These are phyloP conservation scores for Verticillium albo-atrum DNA, from an alignment of 2,329 filamentous ascomycete genomes.

Conservation along the genomic window DNA sequence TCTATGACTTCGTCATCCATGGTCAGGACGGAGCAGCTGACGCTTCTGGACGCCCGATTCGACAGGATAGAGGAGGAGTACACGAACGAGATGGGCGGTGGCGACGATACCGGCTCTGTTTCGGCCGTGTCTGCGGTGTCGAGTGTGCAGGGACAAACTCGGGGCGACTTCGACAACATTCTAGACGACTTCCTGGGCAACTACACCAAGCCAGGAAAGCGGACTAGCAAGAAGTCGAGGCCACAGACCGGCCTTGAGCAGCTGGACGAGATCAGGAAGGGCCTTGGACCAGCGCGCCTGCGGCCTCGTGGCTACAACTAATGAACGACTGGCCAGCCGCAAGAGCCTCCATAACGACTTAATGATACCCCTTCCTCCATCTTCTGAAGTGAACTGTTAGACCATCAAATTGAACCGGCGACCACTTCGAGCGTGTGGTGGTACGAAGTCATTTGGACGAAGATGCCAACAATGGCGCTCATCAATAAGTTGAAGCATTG, in stretches of 20 bases:
- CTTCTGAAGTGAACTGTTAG: not conserved
- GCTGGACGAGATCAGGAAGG: slow-evolving; percentile 82
- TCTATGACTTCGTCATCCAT: slow-evolving; percentile 90
- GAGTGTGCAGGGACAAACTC: slow-evolving; percentile 62
- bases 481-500: not conserved
- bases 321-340: not conserved
- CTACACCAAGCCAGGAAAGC: slow-evolving; percentile 68
- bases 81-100: slow-evolving; percentile 40
- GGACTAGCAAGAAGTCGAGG: slow-evolving; percentile 73
- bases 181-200: slow-evolving; percentile 88
- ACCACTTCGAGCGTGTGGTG: too few species aligned
- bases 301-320: slow-evolving; percentile 10
- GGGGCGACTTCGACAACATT: slow-evolving; percentile 80
- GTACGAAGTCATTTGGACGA: too few species aligned
- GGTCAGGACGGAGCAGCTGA: slow-evolving; percentile 81
- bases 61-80: slow-evolving; percentile 85
- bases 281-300: slow-evolving; percentile 72
- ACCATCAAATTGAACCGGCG: not conserved
- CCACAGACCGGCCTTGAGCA: slow-evolving; percentile 80
- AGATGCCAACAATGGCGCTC: too few species aligned
- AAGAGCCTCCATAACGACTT: not conserved
- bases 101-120: slow-evolving; percentile 49
- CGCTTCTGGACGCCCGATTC: slow-evolving; percentile 82
- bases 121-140: slow-evolving; percentile 60
- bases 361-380: slow-evolving; percentile 1